phyloP scores from a whole-genome alignment of 164 flowering plant species.

The Hamamelis virginiana region DNA sequence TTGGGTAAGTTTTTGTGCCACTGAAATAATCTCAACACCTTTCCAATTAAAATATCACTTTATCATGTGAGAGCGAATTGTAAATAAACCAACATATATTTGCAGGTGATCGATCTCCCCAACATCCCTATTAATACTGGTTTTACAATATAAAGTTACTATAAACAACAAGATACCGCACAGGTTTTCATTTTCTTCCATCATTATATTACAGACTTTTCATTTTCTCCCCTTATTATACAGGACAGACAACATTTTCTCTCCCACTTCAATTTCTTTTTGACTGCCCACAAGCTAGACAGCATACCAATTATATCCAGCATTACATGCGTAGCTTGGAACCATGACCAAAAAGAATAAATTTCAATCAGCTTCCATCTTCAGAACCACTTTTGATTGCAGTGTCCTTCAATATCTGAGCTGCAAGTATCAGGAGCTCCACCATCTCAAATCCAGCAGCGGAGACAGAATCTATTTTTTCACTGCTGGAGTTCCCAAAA shows the following conservation, averaged over 20 bases:
- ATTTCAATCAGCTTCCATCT: constrained; percentile 5
- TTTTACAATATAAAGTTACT: not conserved
- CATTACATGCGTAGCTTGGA: no score
- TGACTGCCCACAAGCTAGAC: no score
- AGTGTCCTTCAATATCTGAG: constrained; percentile 53
- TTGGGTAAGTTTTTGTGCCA: no score
- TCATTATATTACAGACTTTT: no score
- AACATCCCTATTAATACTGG: not conserved
- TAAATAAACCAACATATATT: not conserved
- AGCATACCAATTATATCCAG: no score
- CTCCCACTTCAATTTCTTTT: not conserved
- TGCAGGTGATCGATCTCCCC: not conserved
- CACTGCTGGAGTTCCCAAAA: constrained; percentile 26
- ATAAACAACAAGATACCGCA: not conserved
- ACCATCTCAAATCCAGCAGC: constrained; percentile 97
- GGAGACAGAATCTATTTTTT: constrained; percentile 66
- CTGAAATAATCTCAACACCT: not conserved
- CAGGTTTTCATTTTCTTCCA: not conserved
- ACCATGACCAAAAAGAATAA: not conserved
- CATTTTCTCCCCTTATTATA: not conserved
- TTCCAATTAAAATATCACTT: constrained; percentile 1
- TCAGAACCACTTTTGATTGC: constrained; percentile 7
- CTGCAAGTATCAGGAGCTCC: constrained; percentile 76
- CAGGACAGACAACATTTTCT: not conserved
- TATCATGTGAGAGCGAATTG: not conserved